Evolutionary conservation across 1,139 yeast species (phyloP).

Genomic region (Blastobotrys ciferrii): DNA sequence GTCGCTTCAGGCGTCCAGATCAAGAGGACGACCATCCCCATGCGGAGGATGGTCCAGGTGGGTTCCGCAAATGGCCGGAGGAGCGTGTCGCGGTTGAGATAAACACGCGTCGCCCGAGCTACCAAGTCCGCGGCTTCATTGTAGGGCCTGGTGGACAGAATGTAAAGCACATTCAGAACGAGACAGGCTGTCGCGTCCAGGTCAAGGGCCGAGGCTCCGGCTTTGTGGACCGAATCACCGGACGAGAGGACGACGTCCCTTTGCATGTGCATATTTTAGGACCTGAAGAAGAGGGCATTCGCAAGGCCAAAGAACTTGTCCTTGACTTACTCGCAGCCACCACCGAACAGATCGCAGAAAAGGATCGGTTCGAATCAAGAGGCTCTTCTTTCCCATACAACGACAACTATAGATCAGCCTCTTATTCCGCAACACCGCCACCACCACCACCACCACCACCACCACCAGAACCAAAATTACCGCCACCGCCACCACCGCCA

Average conservation of each 20-base stretch:
- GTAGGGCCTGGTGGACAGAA: constrained; percentile 41
- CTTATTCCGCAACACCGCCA: constrained; percentile 3
- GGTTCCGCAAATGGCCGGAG: constrained; percentile 21
- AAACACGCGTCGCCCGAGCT: constrained; percentile 23
- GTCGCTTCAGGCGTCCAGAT: constrained; percentile 26
- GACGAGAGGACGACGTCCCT: constrained; percentile 37
- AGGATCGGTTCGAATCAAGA: constrained; percentile 8
- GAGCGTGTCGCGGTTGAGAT: constrained; percentile 32
- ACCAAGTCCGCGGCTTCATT: constrained; percentile 35
- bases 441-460: constrained; percentile 10
- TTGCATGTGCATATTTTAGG: constrained; percentile 36
- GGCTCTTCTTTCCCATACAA: background rate
- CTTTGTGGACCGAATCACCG: constrained; percentile 35
- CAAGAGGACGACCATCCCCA: constrained; percentile 3
- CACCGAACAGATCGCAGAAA: constrained; percentile 28
- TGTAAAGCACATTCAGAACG: constrained; percentile 39
- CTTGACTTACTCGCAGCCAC: constrained; percentile 36
- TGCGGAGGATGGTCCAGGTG: constrained; percentile 4
- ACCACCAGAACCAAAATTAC: constrained; percentile 8
- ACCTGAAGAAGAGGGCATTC: constrained; percentile 29
- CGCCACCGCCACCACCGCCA: constrained; percentile 15
- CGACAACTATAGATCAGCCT: background rate
- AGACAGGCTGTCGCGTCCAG: constrained; percentile 37
- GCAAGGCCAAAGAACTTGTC: constrained; percentile 35
- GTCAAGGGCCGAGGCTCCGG: constrained; percentile 42